A percentile compares a stretch with the other conserved stretches of the same genome.
phyloP scores from a whole-genome alignment of 192 early-diverging fungal species.

The Coemansia sp. region DNA sequence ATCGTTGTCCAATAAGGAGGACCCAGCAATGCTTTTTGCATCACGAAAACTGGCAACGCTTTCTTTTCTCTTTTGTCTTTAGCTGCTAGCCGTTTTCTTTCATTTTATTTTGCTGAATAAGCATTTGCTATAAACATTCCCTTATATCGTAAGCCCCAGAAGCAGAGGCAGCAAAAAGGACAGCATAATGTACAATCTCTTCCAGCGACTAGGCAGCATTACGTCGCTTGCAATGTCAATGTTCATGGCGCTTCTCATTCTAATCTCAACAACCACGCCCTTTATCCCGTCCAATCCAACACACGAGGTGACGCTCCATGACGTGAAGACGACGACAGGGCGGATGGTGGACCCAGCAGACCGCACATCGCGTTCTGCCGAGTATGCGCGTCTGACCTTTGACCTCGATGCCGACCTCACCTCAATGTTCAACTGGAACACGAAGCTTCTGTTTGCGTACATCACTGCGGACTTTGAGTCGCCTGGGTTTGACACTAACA shows the following conservation, averaged over 20 bases:
- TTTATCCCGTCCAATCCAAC: conserved; percentile 38
- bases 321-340: conserved; percentile 45
- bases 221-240: conserved; percentile 54
- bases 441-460: conserved; percentile 49
- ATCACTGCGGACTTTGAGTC: conserved; percentile 44
- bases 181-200: conserved; percentile 47
- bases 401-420: conserved; percentile 53
- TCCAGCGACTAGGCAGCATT: conserved; percentile 51
- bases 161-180: neutral
- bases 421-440: conserved; percentile 57
- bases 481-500: conserved; percentile 32
- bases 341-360: conserved; percentile 45
- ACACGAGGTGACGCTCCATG: conserved; percentile 30
- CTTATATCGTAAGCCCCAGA: too few relatives aligned
- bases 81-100: neutral
- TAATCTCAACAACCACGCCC: conserved; percentile 44
- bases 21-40: neutral
- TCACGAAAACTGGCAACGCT: neutral
- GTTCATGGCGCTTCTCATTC: conserved; percentile 42
- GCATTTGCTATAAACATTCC: too few relatives aligned
- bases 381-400: conserved; percentile 51
- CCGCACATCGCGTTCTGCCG: conserved; percentile 32
- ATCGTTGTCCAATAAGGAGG: neutral
- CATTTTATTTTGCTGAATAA: neutral
- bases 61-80: neutral